A percentile compares a stretch with the other conserved stretches of the same genome.
These are phyloP conservation scores for Leccinum longicurvipes DNA, from an alignment of 768 basidiomycete species.

Conservation along the genomic window DNA sequence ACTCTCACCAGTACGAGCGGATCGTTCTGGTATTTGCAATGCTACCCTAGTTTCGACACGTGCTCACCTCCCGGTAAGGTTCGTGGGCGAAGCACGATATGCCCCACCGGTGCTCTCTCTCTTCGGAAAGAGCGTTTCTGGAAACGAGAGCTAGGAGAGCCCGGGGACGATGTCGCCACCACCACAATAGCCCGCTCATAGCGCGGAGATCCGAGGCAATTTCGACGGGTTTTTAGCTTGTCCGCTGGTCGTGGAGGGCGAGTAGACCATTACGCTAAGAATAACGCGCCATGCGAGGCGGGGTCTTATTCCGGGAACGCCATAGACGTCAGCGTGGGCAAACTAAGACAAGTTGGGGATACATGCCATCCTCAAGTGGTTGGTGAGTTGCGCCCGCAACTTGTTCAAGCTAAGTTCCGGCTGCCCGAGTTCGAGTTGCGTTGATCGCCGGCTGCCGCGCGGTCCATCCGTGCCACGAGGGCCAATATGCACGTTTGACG, in stretches of 20 bases:
- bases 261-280: background rate
- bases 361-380: constrained; percentile 15
- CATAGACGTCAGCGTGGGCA: constrained; percentile 5
- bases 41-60: background rate
- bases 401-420: background rate
- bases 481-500: constrained; percentile 9
- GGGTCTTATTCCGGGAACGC: constrained; percentile 10
- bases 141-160: background rate
- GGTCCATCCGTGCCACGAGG: constrained; percentile 10
- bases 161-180: background rate
- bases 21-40: constrained; percentile 11
- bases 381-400: constrained; percentile 1
- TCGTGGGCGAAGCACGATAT: constrained; percentile 1
- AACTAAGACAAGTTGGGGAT: background rate
- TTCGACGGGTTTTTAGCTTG: background rate
- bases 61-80: background rate
- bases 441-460: constrained; percentile 10
- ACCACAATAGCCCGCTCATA: background rate
- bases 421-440: background rate
- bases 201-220: constrained; percentile 1
- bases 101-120: background rate
- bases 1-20: constrained; percentile 9
- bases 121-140: background rate
- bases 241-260: background rate
- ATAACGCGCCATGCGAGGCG: constrained; percentile 7